Evolutionary conservation across 306 rosid species (phyloP).

Genomic region (Coriaria nepalensis): DNA sequence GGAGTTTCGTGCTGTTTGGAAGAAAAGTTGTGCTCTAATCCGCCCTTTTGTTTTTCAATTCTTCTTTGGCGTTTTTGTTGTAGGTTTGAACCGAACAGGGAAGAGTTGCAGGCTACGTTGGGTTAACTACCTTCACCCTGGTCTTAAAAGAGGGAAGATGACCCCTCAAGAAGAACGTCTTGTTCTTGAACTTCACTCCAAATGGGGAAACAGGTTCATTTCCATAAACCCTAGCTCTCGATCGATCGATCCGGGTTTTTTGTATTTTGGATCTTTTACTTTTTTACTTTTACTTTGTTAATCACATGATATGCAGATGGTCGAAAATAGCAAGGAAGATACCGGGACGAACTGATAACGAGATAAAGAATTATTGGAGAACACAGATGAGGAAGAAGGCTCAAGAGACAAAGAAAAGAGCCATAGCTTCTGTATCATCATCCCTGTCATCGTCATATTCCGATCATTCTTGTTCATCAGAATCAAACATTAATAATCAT

Average conservation of each 20-base stretch:
- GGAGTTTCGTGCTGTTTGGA: conserved; percentile 22
- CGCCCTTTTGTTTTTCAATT: conserved; percentile 25
- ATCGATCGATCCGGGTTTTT: too few species aligned
- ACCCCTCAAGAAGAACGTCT: conserved; percentile 78
- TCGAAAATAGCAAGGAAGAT: conserved; percentile 77
- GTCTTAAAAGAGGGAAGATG: conserved; percentile 89
- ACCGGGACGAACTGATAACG: conserved; percentile 96
- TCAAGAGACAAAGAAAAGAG: conserved; percentile 44
- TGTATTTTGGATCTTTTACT: not conserved
- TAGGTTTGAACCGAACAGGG: conserved; percentile 95
- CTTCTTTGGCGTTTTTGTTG: conserved; percentile 13
- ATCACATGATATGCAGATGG: conserved; percentile 44
- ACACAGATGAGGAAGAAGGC: conserved; percentile 90
- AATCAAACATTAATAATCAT: conserved; percentile 31
- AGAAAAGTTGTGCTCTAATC: conserved; percentile 20
- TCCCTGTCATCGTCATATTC: conserved; percentile 14
- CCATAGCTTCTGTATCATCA: conserved; percentile 11
- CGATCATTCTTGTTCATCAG: conserved; percentile 23
- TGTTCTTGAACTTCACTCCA: conserved; percentile 75
- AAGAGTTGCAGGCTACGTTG: conserved; percentile 92
- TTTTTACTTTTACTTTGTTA: not conserved
- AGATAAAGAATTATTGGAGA: conserved; percentile 96
- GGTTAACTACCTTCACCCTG: conserved; percentile 97
- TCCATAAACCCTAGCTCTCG: too few species aligned
- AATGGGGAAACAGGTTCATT: conserved; percentile 93